Evolutionary conservation across 2,329 filamentous ascomycete species (phyloP).

Genomic region (Fusarium poae): DNA sequence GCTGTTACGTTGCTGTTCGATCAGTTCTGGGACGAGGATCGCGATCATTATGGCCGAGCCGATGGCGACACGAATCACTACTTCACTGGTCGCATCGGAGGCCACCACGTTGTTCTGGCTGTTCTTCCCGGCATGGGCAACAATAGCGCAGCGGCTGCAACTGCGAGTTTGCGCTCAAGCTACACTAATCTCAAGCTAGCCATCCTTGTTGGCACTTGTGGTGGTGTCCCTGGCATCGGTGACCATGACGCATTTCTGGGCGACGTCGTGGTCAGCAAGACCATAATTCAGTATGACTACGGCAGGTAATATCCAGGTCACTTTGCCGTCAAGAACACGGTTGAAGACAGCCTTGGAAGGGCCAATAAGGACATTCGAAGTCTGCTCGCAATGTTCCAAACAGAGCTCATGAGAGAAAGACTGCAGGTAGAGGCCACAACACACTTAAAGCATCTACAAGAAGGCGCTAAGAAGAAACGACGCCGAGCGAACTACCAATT

Average conservation of each 20-base stretch:
- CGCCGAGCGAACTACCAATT: not conserved
- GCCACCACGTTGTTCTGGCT: slow-evolving; percentile 38
- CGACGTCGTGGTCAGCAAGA: slow-evolving; percentile 12
- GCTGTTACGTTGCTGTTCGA: slow-evolving; percentile 38
- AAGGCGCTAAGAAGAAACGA: not conserved
- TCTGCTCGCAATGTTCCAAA: not conserved
- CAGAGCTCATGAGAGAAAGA: not conserved
- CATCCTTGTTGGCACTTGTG: slow-evolving; percentile 58
- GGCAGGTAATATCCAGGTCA: not conserved
- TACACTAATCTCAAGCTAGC: slow-evolving; percentile 52
- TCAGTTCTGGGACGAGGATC: slow-evolving; percentile 12
- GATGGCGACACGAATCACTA: slow-evolving; percentile 49
- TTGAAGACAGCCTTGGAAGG: not conserved
- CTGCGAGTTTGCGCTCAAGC: slow-evolving; percentile 50
- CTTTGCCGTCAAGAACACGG: not conserved
- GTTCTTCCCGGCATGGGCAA: slow-evolving; percentile 49
- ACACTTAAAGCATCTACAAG: not conserved
- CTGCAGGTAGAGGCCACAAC: not conserved
- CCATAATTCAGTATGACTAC: slow-evolving; percentile 2
- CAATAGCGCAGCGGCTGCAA: slow-evolving; percentile 43
- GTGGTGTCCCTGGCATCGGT: slow-evolving; percentile 48
- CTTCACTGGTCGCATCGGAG: slow-evolving; percentile 43
- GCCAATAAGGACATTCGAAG: slow-evolving; percentile 1
- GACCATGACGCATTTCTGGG: not conserved
- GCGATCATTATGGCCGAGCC: slow-evolving; percentile 36